These are phyloP conservation scores for Narthecium ossifragum DNA, from an alignment of 106 monocot species.

Conservation along the genomic window DNA sequence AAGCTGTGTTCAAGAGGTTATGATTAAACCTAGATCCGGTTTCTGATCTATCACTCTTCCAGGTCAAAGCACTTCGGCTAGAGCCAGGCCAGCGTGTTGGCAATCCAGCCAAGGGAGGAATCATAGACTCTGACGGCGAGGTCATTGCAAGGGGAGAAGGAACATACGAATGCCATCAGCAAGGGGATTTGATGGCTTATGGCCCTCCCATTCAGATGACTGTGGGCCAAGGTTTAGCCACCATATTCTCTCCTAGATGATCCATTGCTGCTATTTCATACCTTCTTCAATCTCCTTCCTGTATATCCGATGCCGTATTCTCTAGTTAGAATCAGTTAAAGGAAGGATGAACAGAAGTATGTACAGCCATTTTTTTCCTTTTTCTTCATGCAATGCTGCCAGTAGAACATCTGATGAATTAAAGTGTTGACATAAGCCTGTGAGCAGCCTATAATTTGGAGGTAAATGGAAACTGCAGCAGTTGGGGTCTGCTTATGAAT, in stretches of 20 bases:
- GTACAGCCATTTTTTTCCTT: too few relatives aligned
- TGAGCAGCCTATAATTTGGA: too few relatives aligned
- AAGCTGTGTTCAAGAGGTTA: too few relatives aligned
- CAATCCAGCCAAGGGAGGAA: conserved; percentile 51
- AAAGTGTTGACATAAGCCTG: too few relatives aligned
- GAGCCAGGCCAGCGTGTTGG: conserved; percentile 62
- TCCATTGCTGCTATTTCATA: background rate
- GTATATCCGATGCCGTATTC: too few relatives aligned
- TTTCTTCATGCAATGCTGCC: too few relatives aligned
- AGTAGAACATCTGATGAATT: too few relatives aligned
- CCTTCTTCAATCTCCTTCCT: too few relatives aligned
- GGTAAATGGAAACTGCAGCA: too few relatives aligned
- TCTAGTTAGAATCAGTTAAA: too few relatives aligned
- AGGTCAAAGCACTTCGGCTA: conserved; percentile 78
- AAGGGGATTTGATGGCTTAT: conserved; percentile 54
- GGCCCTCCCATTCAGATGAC: conserved; percentile 56
- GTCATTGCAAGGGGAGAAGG: conserved; percentile 68
- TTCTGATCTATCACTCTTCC: conserved; percentile 2
- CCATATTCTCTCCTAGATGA: conserved; percentile 54
- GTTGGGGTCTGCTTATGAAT: too few relatives aligned
- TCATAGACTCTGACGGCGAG: conserved; percentile 83
- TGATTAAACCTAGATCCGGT: background rate
- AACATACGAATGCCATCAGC: conserved; percentile 13
- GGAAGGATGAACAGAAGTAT: too few relatives aligned
- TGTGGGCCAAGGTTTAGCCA: conserved; percentile 66